Percentiles rank a stretch among this genome's conserved stretches.
phyloP scores from a whole-genome alignment of 1,284 basidiomycete species.

The Rhodotorula sp. region DNA sequence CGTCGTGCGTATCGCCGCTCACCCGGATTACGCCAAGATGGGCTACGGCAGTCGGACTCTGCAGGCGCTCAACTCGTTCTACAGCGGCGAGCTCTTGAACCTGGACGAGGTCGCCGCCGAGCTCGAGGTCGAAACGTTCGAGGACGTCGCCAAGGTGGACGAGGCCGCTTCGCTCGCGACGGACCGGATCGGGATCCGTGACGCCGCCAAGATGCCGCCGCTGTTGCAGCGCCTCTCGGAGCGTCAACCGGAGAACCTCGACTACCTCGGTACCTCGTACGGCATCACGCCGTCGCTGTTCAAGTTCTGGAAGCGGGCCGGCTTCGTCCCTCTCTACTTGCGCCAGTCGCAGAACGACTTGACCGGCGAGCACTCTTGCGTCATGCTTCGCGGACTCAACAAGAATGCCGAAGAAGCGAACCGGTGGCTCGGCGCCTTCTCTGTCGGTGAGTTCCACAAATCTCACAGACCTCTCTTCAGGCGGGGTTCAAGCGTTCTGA shows the following conservation, averaged over 20 bases:
- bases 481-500: neutral
- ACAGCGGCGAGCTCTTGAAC: slow-evolving; percentile 87
- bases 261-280: slow-evolving; percentile 96
- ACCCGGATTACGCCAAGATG: slow-evolving; percentile 97
- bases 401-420: slow-evolving; percentile 55
- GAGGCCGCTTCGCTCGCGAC: slow-evolving; percentile 54
- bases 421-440: slow-evolving; percentile 82
- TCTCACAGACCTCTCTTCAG: neutral
- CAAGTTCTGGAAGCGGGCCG: slow-evolving; percentile 94
- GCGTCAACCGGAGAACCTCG: slow-evolving; percentile 82
- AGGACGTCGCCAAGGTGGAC: slow-evolving; percentile 59
- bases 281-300: slow-evolving; percentile 87
- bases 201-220: slow-evolving; percentile 81
- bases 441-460: slow-evolving; percentile 63
- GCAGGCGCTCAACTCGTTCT: slow-evolving; percentile 83
- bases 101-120: slow-evolving; percentile 70
- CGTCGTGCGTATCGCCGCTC: slow-evolving; percentile 92
- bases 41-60: slow-evolving; percentile 94
- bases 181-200: slow-evolving; percentile 72
- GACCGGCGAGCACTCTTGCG: slow-evolving; percentile 94
- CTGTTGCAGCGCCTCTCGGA: slow-evolving; percentile 88
- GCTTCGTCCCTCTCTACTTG: slow-evolving; percentile 87
- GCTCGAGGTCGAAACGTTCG: slow-evolving; percentile 58
- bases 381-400: slow-evolving; percentile 82
- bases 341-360: slow-evolving; percentile 92